Evolutionary conservation across 2,329 filamentous ascomycete genomes (phyloP).

Genomic region (Trichoderma aggressivum): DNA sequence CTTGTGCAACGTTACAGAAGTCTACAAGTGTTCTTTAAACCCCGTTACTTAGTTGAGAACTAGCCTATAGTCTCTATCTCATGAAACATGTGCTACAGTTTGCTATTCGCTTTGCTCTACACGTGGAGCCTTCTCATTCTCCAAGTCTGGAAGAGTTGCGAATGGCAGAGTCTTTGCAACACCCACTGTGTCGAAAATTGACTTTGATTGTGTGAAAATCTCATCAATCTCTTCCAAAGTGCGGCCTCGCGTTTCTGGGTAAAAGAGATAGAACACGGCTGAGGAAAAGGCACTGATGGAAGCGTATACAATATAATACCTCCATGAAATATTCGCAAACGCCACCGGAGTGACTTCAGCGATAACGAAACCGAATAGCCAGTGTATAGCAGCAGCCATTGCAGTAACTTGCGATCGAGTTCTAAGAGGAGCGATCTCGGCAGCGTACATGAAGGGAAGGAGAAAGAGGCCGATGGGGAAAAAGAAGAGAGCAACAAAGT

Average conservation of each 20-base stretch:
- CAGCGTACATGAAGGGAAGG: background rate
- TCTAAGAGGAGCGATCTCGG: background rate
- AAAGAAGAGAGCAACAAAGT: background rate
- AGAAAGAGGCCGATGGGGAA: background rate
- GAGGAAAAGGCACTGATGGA: background rate
- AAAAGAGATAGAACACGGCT: background rate
- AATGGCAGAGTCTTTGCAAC: background rate
- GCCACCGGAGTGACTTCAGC: background rate
- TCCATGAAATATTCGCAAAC: background rate
- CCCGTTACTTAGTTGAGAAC: background rate
- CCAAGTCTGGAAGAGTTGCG: background rate
- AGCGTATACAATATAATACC: background rate
- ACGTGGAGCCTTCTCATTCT: background rate
- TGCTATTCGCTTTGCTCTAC: background rate
- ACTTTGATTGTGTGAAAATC: background rate
- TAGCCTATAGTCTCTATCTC: background rate
- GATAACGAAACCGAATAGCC: background rate
- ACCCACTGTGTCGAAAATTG: background rate
- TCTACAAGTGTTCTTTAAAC: background rate
- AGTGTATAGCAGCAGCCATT: background rate
- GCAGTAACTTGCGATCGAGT: background rate
- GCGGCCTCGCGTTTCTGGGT: background rate
- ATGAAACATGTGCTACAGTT: background rate
- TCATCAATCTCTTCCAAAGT: background rate
- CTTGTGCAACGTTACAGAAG: background rate